Conservation (phyloP, 2,329 filamentous ascomycete species). For the Cadophora sp. region DNA sequence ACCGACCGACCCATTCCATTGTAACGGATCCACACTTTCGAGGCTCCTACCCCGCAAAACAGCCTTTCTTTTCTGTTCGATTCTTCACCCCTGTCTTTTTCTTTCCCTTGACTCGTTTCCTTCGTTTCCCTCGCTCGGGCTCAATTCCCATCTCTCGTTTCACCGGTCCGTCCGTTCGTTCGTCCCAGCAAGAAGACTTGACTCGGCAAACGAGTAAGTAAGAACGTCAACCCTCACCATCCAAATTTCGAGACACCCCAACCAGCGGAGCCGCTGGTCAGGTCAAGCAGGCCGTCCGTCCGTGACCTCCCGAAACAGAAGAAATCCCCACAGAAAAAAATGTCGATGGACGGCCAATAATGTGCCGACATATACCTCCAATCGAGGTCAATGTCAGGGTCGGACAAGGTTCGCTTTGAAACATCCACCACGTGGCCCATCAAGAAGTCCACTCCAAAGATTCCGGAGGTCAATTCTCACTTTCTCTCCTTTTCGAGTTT, state of each 20-base stretch:
- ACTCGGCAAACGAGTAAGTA: background rate
- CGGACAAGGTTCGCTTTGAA: background rate
- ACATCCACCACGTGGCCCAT: background rate
- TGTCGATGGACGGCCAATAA: background rate
- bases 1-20: background rate
- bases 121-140: background rate
- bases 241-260: background rate
- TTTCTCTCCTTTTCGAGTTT: background rate
- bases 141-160: background rate
- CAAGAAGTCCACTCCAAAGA: background rate
- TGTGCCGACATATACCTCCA: background rate
- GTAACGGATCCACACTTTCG: background rate
- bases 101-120: background rate
- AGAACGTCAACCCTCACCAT: background rate
- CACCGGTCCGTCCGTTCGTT: background rate
- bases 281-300: no score
- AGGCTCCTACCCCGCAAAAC: constrained; percentile 9
- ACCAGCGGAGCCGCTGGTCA: no score
- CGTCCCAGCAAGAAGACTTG: background rate
- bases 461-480: background rate
- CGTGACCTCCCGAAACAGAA: background rate
- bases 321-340: background rate
- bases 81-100: background rate
- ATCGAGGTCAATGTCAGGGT: background rate
- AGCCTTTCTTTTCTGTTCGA: background rate